A percentile compares a stretch with the other conserved stretches of the same genome.
Evolutionary conservation across 768 basidiomycete genomes (phyloP).

Genomic region (Leccinum subgranulosum): DNA sequence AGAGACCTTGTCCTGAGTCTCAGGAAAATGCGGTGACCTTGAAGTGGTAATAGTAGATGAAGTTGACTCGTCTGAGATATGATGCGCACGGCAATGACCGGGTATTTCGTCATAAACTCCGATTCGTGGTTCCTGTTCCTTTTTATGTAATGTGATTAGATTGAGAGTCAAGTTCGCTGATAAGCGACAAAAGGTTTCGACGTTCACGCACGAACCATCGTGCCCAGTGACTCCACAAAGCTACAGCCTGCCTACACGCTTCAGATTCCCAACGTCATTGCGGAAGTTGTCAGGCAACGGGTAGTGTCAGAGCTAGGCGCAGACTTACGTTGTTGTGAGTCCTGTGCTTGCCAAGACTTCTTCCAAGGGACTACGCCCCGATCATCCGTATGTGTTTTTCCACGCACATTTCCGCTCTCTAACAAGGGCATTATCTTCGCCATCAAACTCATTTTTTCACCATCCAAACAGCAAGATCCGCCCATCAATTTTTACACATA

Average conservation of each 20-base stretch:
- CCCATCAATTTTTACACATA: not conserved
- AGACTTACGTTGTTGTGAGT: not conserved
- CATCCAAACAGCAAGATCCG: not conserved
- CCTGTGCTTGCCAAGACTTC: too few relatives aligned
- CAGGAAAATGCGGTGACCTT: slow-evolving; percentile 7
- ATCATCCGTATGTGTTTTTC: not conserved
- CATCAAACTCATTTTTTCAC: not conserved
- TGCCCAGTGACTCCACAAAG: too few relatives aligned
- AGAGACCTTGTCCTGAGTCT: not conserved
- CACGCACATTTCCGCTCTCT: not conserved
- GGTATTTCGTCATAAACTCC: not conserved
- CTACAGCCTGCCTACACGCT: too few relatives aligned
- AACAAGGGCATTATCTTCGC: not conserved
- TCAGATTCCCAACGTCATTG: not conserved
- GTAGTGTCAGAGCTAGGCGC: not conserved
- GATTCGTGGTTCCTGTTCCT: not conserved
- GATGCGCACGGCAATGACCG: not conserved
- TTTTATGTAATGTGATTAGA: not conserved
- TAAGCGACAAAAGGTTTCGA: not conserved
- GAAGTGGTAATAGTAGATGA: too few relatives aligned
- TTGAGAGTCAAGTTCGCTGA: not conserved
- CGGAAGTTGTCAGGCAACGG: not conserved
- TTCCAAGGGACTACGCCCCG: not conserved
- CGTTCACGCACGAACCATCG: too few relatives aligned
- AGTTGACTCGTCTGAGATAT: not conserved